These are phyloP conservation scores for Cladosporium colombiae DNA, from an alignment of 2,329 filamentous ascomycete species.

Conservation along the genomic window DNA sequence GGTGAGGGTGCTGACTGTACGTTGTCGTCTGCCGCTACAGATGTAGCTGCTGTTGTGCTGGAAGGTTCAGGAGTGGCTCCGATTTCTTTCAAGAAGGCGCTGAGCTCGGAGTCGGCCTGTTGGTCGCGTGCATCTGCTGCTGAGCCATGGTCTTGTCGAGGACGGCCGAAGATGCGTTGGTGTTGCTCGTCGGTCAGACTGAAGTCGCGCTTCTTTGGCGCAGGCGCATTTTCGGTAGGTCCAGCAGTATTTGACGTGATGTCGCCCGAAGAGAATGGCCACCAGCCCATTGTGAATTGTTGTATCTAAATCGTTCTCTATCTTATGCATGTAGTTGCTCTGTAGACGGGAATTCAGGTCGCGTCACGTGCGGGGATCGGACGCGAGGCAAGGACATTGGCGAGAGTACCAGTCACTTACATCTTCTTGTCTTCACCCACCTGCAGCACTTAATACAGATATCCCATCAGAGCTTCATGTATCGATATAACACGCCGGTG, in stretches of 20 bases:
- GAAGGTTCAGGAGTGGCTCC: slow-evolving; percentile 34
- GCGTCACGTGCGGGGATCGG: slow-evolving; percentile 1
- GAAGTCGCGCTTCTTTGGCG: slow-evolving; percentile 21
- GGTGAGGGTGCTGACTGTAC: slow-evolving; percentile 14
- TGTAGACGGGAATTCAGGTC: background rate
- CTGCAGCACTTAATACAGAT: background rate
- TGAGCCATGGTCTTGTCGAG: slow-evolving; percentile 24
- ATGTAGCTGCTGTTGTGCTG: slow-evolving; percentile 21
- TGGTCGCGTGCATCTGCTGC: slow-evolving; percentile 40
- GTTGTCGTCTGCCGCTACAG: slow-evolving; percentile 26
- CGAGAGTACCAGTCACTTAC: background rate
- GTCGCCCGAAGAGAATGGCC: slow-evolving; percentile 25
- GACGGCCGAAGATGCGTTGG: slow-evolving; percentile 34
- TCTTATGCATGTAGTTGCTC: background rate
- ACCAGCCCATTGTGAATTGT: slow-evolving; percentile 27
- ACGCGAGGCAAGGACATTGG: background rate
- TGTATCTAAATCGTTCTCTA: background rate
- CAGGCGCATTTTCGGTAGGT: background rate
- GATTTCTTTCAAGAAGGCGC: slow-evolving; percentile 54
- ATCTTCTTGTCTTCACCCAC: background rate
- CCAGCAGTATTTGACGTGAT: slow-evolving; percentile 17
- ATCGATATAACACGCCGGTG: background rate
- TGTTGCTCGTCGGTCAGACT: slow-evolving; percentile 34
- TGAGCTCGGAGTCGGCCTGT: slow-evolving; percentile 57
- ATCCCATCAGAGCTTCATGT: background rate